Evolutionary conservation across 768 basidiomycete species (phyloP), one percentile per base, ranked within the genome.

Genomic region (Lanmaoa pseudosensibilis): DNA sequence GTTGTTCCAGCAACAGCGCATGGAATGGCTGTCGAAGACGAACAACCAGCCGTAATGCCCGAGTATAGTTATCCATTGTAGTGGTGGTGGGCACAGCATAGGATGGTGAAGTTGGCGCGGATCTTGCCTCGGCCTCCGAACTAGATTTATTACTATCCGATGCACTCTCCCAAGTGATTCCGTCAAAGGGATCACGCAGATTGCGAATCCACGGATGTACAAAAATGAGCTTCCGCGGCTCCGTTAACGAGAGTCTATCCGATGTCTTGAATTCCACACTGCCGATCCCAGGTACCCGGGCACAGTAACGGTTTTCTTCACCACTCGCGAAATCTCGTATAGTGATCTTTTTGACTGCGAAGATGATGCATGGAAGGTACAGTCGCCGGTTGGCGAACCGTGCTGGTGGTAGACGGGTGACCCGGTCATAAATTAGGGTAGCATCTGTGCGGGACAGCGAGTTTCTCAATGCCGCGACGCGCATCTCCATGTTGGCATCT

Each of bases 291-390:
- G 27, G 6, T 27, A 27, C 27, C 27, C 27, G 27, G 6, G 27
- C 27, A 27, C 27, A 27, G 27, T 27, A 27, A 27, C 27, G 6
- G 27, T 27, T 27, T 6, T 27, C 27, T 27, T 27, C 4, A 18
- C 27, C 46, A 27, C n/a, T 1, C 13, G 16, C 44, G 10, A 32
- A 15, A 5, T 5, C 11, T 19, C 33, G 34, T 11, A 62, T 6
- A 16, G 11, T n/a, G n/a, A n/a, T n/a, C n/a, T n/a, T 25, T 12
- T 32, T 30, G 16, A 57, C 56, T 9, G 19, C 1, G 19, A 57
- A 57, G 15, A 48, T 30, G 47, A 56, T 27, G 39, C 45, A 51
- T 8, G 55, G 55, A 9, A 56, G 55, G 50, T 32, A 16, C 1
- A 56, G 46, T 7, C 52, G 41, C 8, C 52, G 52, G 27, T 50